Conservation (phyloP, 768 basidiomycete genomes). For the Harrya chromipes region DNA sequence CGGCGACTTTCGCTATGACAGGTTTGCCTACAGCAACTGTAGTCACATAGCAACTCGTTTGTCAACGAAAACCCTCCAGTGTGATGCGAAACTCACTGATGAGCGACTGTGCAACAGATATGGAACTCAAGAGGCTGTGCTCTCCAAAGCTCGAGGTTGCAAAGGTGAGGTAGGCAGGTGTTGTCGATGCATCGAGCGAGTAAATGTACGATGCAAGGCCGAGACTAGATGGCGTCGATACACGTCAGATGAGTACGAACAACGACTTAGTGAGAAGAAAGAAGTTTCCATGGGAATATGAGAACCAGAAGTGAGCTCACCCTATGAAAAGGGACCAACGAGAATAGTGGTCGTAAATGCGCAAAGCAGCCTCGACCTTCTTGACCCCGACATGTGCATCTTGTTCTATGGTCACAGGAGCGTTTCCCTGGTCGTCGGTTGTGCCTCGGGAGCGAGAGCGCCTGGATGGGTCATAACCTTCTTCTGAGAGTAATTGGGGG, state of each 20-base stretch:
- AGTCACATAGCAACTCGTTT: background rate
- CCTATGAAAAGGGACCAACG: conserved; percentile 61
- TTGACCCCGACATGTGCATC: conserved; percentile 41
- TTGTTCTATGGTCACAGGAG: conserved; percentile 6
- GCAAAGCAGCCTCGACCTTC: conserved; percentile 49
- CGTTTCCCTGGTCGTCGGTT: background rate
- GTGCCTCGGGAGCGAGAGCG: background rate
- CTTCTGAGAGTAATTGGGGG: background rate
- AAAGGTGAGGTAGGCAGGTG: conserved; percentile 58
- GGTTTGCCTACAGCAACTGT: conserved; percentile 57
- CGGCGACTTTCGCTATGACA: conserved; percentile 69
- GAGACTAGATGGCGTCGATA: conserved; percentile 34
- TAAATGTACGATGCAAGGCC: conserved; percentile 75
- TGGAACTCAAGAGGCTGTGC: conserved; percentile 54
- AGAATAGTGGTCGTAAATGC: conserved; percentile 50
- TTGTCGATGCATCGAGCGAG: conserved; percentile 69
- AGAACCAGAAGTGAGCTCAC: conserved; percentile 28
- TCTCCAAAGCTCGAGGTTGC: conserved; percentile 52
- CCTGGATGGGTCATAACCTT: background rate
- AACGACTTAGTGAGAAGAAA: background rate
- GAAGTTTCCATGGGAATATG: background rate
- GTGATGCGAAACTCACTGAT: conserved; percentile 41
- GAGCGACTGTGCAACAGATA: conserved; percentile 52
- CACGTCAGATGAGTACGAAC: background rate
- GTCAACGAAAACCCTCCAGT: conserved; percentile 9